Percentiles rank a stretch among this genome's conserved stretches.
Evolutionary conservation across 768 basidiomycete genomes (phyloP).

Genomic region (Lactarius deliciosus): DNA sequence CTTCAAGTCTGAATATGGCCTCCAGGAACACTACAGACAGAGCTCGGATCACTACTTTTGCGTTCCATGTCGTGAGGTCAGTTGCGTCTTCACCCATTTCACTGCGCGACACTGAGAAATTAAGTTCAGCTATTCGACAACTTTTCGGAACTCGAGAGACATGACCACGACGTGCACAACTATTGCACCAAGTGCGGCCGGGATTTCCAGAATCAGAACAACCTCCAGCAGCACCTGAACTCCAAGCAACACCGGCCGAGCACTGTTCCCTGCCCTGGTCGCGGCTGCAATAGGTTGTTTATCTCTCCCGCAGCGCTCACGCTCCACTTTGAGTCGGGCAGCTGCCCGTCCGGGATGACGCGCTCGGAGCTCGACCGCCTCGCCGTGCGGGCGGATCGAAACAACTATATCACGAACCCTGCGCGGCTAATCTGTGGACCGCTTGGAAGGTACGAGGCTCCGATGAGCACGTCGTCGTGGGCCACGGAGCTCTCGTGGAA

Average conservation of each 20-base stretch:
- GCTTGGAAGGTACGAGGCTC: conserved; percentile 1
- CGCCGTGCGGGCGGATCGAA: conserved; percentile 9
- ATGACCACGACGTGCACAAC: conserved; percentile 30
- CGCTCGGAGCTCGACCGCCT: conserved; percentile 33
- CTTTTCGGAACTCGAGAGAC: conserved; percentile 12
- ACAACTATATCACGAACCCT: conserved; percentile 15
- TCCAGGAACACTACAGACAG: conserved; percentile 48
- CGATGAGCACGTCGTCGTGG: conserved; percentile 8
- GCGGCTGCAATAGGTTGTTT: conserved; percentile 49
- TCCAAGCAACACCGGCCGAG: conserved; percentile 51
- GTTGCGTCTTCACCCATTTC: neutral
- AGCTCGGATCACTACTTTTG: conserved; percentile 1
- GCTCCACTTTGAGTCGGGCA: conserved; percentile 62
- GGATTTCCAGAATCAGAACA: conserved; percentile 43
- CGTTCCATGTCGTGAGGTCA: neutral
- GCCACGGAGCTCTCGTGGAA: conserved; percentile 47
- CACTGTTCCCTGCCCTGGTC: conserved; percentile 39
- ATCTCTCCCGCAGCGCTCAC: conserved; percentile 54
- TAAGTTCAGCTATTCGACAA: conserved; percentile 8
- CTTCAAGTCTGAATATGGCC: conserved; percentile 41
- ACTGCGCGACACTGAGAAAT: neutral
- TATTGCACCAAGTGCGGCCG: conserved; percentile 50
- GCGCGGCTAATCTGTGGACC: conserved; percentile 1
- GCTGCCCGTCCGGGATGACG: conserved; percentile 50
- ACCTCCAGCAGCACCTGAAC: conserved; percentile 49